Conservation (phyloP, 805 yeast species). For the Brettanomyces sp. region DNA sequence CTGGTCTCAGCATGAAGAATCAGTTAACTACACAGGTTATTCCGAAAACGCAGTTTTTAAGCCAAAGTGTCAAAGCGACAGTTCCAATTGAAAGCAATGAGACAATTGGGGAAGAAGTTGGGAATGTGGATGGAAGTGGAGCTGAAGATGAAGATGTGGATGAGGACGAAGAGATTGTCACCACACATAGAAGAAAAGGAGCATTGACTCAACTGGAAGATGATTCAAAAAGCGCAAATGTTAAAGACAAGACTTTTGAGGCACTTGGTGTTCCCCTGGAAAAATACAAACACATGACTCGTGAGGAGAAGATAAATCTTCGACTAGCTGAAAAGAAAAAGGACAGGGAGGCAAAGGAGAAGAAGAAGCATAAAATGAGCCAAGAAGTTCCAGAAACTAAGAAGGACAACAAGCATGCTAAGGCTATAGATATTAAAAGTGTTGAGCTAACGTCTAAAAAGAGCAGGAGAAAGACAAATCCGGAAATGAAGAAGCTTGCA, state of each 20-base stretch:
- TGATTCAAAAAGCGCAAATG: slow-evolving; percentile 1
- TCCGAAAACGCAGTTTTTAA: too few species aligned
- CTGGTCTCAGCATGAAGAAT: too few species aligned
- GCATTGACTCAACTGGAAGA: not conserved
- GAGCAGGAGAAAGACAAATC: slow-evolving; percentile 1
- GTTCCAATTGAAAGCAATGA: too few species aligned
- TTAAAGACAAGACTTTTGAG: not conserved
- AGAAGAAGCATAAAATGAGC: slow-evolving; percentile 4
- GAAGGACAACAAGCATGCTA: not conserved
- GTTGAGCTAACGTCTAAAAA: not conserved
- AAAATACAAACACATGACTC: slow-evolving; percentile 14
- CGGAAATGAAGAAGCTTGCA: slow-evolving; percentile 1
- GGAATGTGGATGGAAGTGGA: too few species aligned
- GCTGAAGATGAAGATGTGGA: not conserved
- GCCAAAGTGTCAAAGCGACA: too few species aligned
- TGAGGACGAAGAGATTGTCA: slow-evolving; percentile 5
- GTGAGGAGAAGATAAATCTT: slow-evolving; percentile 22
- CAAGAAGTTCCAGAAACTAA: not conserved
- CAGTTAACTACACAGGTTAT: too few species aligned
- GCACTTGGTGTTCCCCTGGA: slow-evolving; percentile 6
- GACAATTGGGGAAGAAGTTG: too few species aligned
- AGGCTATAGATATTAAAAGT: not conserved
- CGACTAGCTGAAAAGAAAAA: slow-evolving; percentile 8
- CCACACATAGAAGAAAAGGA: not conserved
- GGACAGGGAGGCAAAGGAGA: slow-evolving; percentile 4